Evolutionary conservation across 352 stramenopile species (phyloP).

Genomic region (Globisporangium middletonii): DNA sequence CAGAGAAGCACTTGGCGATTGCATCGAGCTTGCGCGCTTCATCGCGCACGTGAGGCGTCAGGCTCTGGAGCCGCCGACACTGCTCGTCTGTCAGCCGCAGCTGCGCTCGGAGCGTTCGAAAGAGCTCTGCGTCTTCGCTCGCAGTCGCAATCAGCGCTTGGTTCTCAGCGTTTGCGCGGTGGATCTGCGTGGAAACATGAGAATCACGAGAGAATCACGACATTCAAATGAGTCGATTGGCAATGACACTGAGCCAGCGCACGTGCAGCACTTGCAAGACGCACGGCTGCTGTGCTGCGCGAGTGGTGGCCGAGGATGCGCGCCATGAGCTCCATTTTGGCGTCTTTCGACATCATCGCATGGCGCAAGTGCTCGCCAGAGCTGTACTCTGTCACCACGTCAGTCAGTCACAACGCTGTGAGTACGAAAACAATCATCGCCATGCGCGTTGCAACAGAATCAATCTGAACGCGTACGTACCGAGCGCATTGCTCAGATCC

Average conservation of each 20-base stretch:
- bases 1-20: constrained; percentile 85
- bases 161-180: constrained; percentile 76
- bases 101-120: constrained; percentile 39
- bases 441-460: not conserved
- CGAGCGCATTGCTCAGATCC: constrained; percentile 63
- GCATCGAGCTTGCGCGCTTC: constrained; percentile 72
- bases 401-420: not conserved
- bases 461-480: constrained; percentile 31
- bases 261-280: not conserved
- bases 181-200: constrained; percentile 31
- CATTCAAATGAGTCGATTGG: too few species aligned
- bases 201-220: not conserved
- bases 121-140: constrained; percentile 57
- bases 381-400: constrained; percentile 44
- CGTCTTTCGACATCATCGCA: constrained; percentile 79
- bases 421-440: not conserved
- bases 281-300: constrained; percentile 63
- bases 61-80: constrained; percentile 43
- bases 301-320: constrained; percentile 77
- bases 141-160: constrained; percentile 65
- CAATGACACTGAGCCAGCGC: not conserved
- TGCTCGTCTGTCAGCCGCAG: constrained; percentile 68
- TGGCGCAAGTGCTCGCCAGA: constrained; percentile 74
- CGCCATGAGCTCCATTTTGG: constrained; percentile 76
- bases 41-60: constrained; percentile 42